A percentile compares a stretch with the other conserved stretches of the same genome.
Conservation (phyloP, 345 rosid genomes). For the Arabis alpina region DNA sequence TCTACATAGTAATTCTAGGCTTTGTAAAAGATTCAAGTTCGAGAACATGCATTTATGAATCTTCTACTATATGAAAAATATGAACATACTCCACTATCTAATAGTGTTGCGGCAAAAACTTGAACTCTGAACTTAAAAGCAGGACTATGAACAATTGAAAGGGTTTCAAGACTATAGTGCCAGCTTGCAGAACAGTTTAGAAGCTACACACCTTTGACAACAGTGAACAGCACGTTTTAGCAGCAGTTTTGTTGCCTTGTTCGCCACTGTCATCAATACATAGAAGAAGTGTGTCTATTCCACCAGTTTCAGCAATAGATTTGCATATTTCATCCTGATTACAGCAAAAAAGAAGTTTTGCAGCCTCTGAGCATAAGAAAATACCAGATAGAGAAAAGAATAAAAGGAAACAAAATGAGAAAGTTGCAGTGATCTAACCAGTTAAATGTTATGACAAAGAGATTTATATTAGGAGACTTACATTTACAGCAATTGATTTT, state of each 20-base stretch:
- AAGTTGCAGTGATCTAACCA: conserved; percentile 5
- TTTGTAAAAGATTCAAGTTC: background rate
- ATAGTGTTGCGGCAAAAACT: conserved; percentile 3
- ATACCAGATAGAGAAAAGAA: conserved; percentile 4
- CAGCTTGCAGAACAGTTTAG: conserved; percentile 6
- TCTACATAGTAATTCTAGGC: conserved; percentile 3
- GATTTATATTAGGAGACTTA: conserved; percentile 44
- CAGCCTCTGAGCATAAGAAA: conserved; percentile 2
- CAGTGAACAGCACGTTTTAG: conserved; percentile 78
- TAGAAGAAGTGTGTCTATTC: conserved; percentile 72
- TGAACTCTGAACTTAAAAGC: background rate
- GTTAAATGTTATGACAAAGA: conserved; percentile 15
- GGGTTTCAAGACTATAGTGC: background rate
- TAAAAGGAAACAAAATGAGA: background rate
- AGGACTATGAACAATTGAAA: conserved; percentile 10
- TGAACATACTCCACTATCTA: conserved; percentile 8
- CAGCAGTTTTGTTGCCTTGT: conserved; percentile 72
- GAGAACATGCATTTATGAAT: background rate
- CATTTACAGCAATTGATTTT: conserved; percentile 88
- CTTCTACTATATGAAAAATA: background rate
- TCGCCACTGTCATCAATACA: conserved; percentile 82
- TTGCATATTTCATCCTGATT: conserved; percentile 82
- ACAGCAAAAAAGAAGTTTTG: conserved; percentile 10
- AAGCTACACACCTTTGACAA: conserved; percentile 65
- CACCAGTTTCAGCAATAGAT: conserved; percentile 87